phyloP scores from a whole-genome alignment of 176 grass and related monocot genomes.

The Triticum dicoccoides region DNA sequence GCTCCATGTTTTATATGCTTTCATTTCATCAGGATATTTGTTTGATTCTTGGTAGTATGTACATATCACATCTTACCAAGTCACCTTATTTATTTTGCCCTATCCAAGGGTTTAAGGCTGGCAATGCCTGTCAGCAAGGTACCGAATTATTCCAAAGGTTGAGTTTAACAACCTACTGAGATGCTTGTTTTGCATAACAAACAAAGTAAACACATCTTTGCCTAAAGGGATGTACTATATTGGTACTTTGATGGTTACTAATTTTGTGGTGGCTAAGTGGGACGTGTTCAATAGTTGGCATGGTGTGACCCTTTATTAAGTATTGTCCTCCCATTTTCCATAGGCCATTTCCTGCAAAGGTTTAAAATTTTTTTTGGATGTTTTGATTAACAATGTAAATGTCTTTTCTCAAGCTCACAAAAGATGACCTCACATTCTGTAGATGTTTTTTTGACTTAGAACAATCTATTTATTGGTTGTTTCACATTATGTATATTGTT shows the following conservation, averaged over 20 bases:
- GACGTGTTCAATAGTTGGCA: slow-evolving; percentile 3
- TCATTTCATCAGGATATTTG: slow-evolving; percentile 5
- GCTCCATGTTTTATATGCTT: neutral
- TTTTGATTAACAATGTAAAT: slow-evolving; percentile 9
- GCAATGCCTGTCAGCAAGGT: neutral
- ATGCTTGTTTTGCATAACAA: slow-evolving; percentile 20
- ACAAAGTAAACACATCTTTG: neutral
- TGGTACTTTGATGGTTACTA: slow-evolving; percentile 15
- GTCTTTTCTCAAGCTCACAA: neutral
- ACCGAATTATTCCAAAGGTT: neutral
- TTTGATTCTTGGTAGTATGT: neutral
- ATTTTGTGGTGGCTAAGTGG: neutral
- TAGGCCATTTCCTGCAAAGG: slow-evolving; percentile 11
- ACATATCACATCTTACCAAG: neutral
- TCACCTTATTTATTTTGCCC: slow-evolving; percentile 22
- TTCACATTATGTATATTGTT: slow-evolving; percentile 5
- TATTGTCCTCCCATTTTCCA: slow-evolving; percentile 1
- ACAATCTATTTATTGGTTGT: neutral
- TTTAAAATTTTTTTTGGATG: slow-evolving; percentile 6
- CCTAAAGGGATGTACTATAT: neutral
- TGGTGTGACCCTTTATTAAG: neutral
- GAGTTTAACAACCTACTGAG: neutral
- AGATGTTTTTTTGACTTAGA: slow-evolving; percentile 14
- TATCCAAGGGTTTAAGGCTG: neutral
- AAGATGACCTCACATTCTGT: neutral